phyloP scores from a whole-genome alignment of 108 stramenopile species.

The Chaetoceros muelleri region DNA sequence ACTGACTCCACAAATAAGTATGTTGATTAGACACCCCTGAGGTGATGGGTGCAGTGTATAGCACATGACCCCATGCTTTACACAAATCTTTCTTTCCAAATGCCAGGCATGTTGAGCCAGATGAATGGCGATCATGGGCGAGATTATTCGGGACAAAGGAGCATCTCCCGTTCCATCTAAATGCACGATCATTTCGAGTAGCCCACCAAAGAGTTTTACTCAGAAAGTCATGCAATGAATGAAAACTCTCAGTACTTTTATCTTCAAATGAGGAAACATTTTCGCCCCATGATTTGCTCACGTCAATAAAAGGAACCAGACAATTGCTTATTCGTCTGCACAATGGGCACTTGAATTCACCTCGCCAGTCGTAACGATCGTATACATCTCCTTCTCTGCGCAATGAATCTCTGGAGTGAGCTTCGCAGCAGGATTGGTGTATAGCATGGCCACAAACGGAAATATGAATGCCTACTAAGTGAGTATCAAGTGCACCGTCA shows the following conservation, averaged over 20 bases:
- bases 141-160: slow-evolving; percentile 21
- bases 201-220: slow-evolving; percentile 68
- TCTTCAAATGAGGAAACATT: slow-evolving; percentile 5
- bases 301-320: slow-evolving; percentile 75
- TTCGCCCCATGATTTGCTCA: slow-evolving; percentile 8
- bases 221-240: slow-evolving; percentile 40
- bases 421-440: slow-evolving; percentile 73
- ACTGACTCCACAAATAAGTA: slow-evolving; percentile 12
- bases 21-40: slow-evolving; percentile 7
- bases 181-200: slow-evolving; percentile 27
- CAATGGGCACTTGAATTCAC: slow-evolving; percentile 70
- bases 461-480: slow-evolving; percentile 68
- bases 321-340: slow-evolving; percentile 77
- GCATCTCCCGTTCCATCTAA: slow-evolving; percentile 70
- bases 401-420: slow-evolving; percentile 56
- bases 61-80: no score
- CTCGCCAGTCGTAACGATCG: slow-evolving; percentile 45
- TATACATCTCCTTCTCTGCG: slow-evolving; percentile 60
- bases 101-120: no score
- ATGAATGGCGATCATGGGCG: not conserved
- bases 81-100: no score
- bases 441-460: slow-evolving; percentile 83
- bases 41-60: slow-evolving; percentile 6
- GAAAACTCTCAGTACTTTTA: not conserved
- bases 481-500: slow-evolving; percentile 16